Evolutionary conservation across 1,284 basidiomycete species (phyloP), one percentile per base, ranked within the genome.

Genomic region (Austroboletus niveus): DNA sequence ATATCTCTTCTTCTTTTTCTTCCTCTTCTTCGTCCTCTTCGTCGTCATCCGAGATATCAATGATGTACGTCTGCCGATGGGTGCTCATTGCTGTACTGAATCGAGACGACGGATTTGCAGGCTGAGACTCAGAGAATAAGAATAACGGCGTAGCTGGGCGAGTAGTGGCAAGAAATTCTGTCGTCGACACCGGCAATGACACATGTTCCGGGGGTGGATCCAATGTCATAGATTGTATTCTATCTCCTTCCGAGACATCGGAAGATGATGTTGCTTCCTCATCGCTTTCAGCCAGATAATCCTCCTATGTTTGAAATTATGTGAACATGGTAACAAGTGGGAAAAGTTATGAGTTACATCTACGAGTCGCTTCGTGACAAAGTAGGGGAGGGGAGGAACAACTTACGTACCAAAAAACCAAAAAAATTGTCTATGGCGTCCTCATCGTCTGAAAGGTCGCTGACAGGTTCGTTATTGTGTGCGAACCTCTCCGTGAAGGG

Each of bases 41-140:
- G 9, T 70, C 66, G 24, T 65, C 65, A 49, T 66, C 64, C 2
- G 63, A 66, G 24, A 69, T 64, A 29, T 70, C 63, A 32, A 68
- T 68, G 34, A 67, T 48, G 35, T 70, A 55, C 6, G 63, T 48
- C 48, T 69, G 58, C 17, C 57, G 60, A 43, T 62, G 68, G 42
- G 54, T 22, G 38, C 40, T 51, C 51, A 69, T 55, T 20, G 52
- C 47, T 9, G 65, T 58, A 42, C 57, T 66, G 49, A 68, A 71
- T 39, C 58, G 65, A 27, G 62, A 66, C 1, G 55, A 46, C 15
- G 52, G 48, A 30, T 49, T 55, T 4, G 52, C 15, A 15, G 40
- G 48, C 29, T 49, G 52, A 29, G 55, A n/a, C n/a, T 50, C 50
- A 22, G 45, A 30, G 54, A 47, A 14, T 29, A 20, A 32, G 45